Conservation (phyloP, 2,329 filamentous ascomycete species). For the Penicillium freii region DNA sequence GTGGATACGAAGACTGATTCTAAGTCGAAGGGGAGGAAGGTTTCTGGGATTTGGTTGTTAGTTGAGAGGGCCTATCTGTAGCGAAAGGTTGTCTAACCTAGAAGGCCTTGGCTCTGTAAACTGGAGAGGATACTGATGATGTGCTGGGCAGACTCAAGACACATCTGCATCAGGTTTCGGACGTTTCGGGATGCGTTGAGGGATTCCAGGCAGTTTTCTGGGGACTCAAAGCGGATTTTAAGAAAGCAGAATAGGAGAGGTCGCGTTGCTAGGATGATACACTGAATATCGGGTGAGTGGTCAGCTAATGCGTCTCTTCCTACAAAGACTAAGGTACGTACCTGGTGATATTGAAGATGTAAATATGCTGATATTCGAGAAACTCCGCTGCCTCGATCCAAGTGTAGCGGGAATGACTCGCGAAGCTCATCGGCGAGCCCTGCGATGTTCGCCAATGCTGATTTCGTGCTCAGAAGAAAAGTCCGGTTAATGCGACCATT, state of each 20-base stretch:
- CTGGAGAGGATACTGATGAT: conserved; percentile 46
- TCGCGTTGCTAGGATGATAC: conserved; percentile 43
- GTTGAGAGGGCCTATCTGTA: neutral
- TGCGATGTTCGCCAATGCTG: conserved; percentile 41
- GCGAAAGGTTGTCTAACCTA: conserved; percentile 38
- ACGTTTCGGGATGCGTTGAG: conserved; percentile 40
- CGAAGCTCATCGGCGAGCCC: conserved; percentile 43
- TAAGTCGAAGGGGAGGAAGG: conserved; percentile 51
- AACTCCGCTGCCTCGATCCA: conserved; percentile 41
- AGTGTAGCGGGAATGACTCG: conserved; percentile 37
- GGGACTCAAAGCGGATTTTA: conserved; percentile 35
- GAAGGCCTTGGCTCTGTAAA: conserved; percentile 47
- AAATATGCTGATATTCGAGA: conserved; percentile 45
- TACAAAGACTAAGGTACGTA: conserved; percentile 14
- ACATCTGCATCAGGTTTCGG: conserved; percentile 42
- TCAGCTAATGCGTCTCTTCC: neutral
- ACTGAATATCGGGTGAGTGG: conserved; percentile 24
- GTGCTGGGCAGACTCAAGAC: conserved; percentile 46
- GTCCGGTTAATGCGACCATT: conserved; percentile 38
- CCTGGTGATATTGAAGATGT: conserved; percentile 44
- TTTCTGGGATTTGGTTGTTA: conserved; percentile 35
- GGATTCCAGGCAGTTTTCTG: conserved; percentile 28
- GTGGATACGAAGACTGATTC: conserved; percentile 48
- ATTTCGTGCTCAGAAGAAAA: conserved; percentile 42
- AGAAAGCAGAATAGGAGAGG: conserved; percentile 47